Conservation (phyloP, 345 rosid genomes). For the Barbarea vulgaris region DNA sequence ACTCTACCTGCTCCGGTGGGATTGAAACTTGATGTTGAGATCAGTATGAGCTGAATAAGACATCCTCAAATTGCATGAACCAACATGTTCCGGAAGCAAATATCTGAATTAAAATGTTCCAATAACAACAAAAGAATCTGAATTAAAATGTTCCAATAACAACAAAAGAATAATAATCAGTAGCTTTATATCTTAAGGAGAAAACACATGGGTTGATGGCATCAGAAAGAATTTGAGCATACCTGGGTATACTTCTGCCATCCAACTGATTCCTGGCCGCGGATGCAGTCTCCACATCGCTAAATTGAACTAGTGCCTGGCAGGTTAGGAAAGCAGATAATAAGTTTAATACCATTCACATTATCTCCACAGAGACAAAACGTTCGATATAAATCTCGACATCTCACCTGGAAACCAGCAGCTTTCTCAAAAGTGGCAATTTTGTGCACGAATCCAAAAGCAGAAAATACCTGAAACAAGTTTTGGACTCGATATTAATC, state of each 20-base stretch:
- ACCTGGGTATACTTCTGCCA: constrained; percentile 97
- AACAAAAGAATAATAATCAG: constrained; percentile 17
- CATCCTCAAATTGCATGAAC: constrained; percentile 72
- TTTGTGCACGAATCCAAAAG: constrained; percentile 97
- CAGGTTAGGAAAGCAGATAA: constrained; percentile 23
- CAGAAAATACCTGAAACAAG: constrained; percentile 86
- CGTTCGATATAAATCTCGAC: constrained; percentile 14
- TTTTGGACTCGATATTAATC: constrained; percentile 30
- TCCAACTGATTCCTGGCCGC: constrained; percentile 83
- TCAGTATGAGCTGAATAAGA: constrained; percentile 97
- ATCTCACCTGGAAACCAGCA: constrained; percentile 89
- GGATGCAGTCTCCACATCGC: constrained; percentile 86
- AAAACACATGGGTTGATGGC: neutral
- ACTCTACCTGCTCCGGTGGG: constrained; percentile 93
- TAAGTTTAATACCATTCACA: constrained; percentile 20
- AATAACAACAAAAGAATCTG: no score
- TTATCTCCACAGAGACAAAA: constrained; percentile 6
- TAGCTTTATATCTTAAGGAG: constrained; percentile 3
- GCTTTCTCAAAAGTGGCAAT: constrained; percentile 98
- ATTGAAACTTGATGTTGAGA: constrained; percentile 97
- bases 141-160: constrained; percentile 17
- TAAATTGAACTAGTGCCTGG: constrained; percentile 94
- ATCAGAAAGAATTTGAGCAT: constrained; percentile 26
- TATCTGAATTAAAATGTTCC: constrained; percentile 51
- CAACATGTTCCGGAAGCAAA: constrained; percentile 86